Evolutionary conservation across 495 filamentous ascomycete species (phyloP).

Genomic region (Annulohypoxylon nitens): DNA sequence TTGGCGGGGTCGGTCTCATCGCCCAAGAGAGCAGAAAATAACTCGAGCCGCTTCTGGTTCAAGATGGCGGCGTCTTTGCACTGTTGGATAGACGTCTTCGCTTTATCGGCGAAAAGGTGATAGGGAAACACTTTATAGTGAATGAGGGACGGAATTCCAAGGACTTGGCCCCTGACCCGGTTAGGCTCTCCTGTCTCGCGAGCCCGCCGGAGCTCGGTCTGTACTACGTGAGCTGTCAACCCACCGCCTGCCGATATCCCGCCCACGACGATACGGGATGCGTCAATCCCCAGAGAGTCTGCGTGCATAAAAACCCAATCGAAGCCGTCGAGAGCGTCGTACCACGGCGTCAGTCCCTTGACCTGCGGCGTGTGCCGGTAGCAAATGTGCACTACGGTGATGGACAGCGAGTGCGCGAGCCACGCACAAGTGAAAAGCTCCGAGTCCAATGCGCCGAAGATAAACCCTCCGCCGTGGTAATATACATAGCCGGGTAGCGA

Average conservation of each 20-base stretch:
- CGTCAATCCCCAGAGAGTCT: constrained; percentile 51
- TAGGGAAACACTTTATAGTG: constrained; percentile 53
- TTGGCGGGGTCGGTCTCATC: constrained; percentile 46
- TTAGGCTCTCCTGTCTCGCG: constrained; percentile 46
- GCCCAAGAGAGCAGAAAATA: constrained; percentile 54
- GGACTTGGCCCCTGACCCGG: constrained; percentile 57
- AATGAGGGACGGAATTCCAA: constrained; percentile 60
- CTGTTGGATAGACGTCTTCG: constrained; percentile 56
- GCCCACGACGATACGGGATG: constrained; percentile 58
- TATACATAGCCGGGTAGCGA: constrained; percentile 62
- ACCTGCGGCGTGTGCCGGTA: constrained; percentile 64
- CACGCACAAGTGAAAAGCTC: constrained; percentile 64
- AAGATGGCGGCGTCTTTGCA: constrained; percentile 58
- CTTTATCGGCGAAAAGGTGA: constrained; percentile 52
- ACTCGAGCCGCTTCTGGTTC: constrained; percentile 47
- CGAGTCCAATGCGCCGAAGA: constrained; percentile 60
- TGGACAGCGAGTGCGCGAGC: constrained; percentile 47
- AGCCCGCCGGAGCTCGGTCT: constrained; percentile 50
- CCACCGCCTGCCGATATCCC: constrained; percentile 63
- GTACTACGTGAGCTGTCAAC: constrained; percentile 59
- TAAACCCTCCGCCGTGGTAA: constrained; percentile 65
- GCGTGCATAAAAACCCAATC: constrained; percentile 60
- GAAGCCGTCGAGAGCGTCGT: constrained; percentile 64
- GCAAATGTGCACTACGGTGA: constrained; percentile 60
- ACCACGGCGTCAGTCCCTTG: constrained; percentile 57